A percentile compares a stretch with the other conserved stretches of the same genome.
phyloP scores from a whole-genome alignment of 140 eudicot species.

The Erigeron philadelphicus region DNA sequence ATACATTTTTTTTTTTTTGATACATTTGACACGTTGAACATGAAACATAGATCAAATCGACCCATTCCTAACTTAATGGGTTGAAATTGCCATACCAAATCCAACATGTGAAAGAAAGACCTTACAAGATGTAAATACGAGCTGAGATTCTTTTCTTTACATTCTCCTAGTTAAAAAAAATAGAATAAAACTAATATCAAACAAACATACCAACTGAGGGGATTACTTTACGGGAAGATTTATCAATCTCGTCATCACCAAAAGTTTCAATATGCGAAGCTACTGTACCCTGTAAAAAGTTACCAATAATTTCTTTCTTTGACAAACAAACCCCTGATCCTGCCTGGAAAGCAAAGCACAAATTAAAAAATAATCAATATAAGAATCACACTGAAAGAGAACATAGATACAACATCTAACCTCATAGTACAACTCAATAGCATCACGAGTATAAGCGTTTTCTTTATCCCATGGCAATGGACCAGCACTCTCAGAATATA shows the following conservation, averaged over 20 bases:
- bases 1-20: too few species aligned
- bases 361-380: not conserved
- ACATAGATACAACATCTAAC: slow-evolving; percentile 35
- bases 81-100: not conserved
- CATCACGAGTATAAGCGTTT: slow-evolving; percentile 75
- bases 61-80: not conserved
- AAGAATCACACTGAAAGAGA: not conserved
- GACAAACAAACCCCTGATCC: slow-evolving; percentile 59
- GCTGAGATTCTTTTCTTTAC: not conserved
- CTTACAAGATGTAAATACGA: not conserved
- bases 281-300: slow-evolving; percentile 68
- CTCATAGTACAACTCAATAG: slow-evolving; percentile 85
- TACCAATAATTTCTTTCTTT: slow-evolving; percentile 50
- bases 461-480: slow-evolving; percentile 89
- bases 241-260: slow-evolving; percentile 44
- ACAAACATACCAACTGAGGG: slow-evolving; percentile 38
- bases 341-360: slow-evolving; percentile 41
- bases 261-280: slow-evolving; percentile 55
- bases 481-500: slow-evolving; percentile 74
- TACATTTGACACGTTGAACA: not conserved
- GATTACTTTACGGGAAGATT: slow-evolving; percentile 16
- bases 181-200: not conserved
- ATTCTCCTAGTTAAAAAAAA: not conserved
- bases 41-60: not conserved
- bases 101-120: not conserved